phyloP scores from a whole-genome alignment of 495 filamentous ascomycete species.

The Massariosphaeria phaeospora region DNA sequence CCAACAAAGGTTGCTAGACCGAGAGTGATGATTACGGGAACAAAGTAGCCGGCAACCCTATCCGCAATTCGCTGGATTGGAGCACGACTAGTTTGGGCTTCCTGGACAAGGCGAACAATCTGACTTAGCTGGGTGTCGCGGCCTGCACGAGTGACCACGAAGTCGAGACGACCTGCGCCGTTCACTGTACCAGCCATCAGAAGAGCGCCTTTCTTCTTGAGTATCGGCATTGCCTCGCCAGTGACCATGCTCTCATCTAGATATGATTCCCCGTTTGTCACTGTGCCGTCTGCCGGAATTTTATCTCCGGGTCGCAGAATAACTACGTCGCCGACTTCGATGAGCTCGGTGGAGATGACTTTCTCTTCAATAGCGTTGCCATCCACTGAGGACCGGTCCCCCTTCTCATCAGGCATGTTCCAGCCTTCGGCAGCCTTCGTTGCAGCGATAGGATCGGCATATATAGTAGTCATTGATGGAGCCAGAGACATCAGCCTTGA shows the following conservation, averaged over 20 bases:
- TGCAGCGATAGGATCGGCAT: constrained; percentile 91
- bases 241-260: constrained; percentile 99
- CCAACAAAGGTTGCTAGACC: constrained; percentile 79
- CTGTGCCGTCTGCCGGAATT: constrained; percentile 85
- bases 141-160: constrained; percentile 87
- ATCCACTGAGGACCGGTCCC: constrained; percentile 40
- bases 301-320: constrained; percentile 92
- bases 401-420: constrained; percentile 48
- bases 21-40: constrained; percentile 79
- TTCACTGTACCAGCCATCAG: constrained; percentile 98
- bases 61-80: constrained; percentile 95
- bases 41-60: constrained; percentile 87
- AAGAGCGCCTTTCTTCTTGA: constrained; percentile 72
- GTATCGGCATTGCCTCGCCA: constrained; percentile 88
- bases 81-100: constrained; percentile 89
- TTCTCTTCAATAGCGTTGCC: constrained; percentile 68
- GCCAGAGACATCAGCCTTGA: constrained; percentile 94
- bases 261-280: constrained; percentile 85
- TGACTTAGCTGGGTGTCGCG: constrained; percentile 95
- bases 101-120: constrained; percentile 94
- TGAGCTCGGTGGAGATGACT: constrained; percentile 85
- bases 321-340: constrained; percentile 91
- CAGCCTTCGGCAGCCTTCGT: constrained; percentile 82
- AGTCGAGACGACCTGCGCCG: constrained; percentile 82
- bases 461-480: constrained; percentile 95